Conservation (phyloP, 208 protist genomes). For the Porcisia hertigi region DNA sequence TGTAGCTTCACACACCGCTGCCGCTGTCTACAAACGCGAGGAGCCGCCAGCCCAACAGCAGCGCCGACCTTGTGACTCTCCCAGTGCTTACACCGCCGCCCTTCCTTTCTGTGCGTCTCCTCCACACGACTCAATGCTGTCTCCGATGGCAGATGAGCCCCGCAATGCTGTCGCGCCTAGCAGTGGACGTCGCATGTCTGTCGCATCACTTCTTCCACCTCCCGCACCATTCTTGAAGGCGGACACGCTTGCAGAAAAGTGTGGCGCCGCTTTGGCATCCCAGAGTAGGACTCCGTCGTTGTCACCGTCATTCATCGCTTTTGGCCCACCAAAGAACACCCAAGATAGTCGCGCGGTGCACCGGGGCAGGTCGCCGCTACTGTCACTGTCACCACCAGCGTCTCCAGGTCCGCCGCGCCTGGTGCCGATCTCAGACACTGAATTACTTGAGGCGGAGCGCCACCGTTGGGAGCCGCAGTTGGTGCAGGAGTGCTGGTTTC, state of each 20-base stretch:
- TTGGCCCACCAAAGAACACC: neutral
- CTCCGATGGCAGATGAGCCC: conserved; percentile 13
- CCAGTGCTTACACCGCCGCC: neutral
- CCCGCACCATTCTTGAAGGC: neutral
- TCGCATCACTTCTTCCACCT: neutral
- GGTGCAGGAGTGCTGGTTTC: conserved; percentile 75
- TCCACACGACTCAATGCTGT: conserved; percentile 5
- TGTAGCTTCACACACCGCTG: neutral
- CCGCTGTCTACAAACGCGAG: neutral
- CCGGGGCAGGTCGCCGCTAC: neutral
- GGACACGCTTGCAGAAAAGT: neutral
- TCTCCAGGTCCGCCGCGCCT: conserved; percentile 8
- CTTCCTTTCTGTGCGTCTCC: conserved; percentile 1
- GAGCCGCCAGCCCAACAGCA: neutral
- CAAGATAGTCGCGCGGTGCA: conserved; percentile 8
- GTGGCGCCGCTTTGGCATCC: neutral
- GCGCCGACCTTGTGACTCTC: neutral
- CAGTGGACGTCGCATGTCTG: neutral
- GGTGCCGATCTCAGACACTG: conserved; percentile 47
- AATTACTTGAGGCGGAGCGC: conserved; percentile 59
- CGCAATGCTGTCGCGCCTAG: neutral
- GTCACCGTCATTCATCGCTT: neutral
- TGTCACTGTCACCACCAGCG: neutral
- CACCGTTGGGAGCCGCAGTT: conserved; percentile 42
- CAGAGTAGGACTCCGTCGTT: neutral